phyloP scores from a whole-genome alignment of 73 alveolate species.

The Breviolum minutum region DNA sequence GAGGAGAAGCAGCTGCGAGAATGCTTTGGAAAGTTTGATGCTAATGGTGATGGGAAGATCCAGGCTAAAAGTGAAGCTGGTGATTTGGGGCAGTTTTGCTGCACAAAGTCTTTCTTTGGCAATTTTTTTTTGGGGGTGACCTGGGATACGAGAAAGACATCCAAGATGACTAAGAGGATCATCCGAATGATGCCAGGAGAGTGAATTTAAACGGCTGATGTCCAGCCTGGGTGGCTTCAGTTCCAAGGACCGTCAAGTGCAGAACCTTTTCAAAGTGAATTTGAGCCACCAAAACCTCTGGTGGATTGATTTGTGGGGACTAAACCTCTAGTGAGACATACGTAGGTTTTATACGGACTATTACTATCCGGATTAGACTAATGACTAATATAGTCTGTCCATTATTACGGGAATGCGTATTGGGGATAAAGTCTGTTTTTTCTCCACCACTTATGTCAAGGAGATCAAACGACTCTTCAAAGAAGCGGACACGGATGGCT shows the following conservation, averaged over 20 bases:
- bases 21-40: conserved; percentile 77
- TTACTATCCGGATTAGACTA: too few species aligned
- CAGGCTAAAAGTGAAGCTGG: conserved; percentile 8
- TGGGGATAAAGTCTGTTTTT: neutral
- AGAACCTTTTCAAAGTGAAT: neutral
- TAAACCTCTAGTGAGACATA: too few species aligned
- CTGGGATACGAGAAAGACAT: neutral
- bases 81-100: neutral
- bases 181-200: too few species aligned
- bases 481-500: conserved; percentile 90
- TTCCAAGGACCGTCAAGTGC: conserved; percentile 44
- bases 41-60: conserved; percentile 80
- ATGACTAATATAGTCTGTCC: too few species aligned
- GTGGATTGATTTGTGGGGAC: too few species aligned
- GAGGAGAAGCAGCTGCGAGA: conserved; percentile 86
- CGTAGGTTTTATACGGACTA: too few species aligned
- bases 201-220: conserved; percentile 66
- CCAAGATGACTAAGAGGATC: neutral
- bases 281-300: too few species aligned
- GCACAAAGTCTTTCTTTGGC: too few species aligned
- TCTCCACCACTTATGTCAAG: neutral
- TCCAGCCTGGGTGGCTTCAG: conserved; percentile 87
- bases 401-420: too few species aligned
- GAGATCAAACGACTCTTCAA: conserved; percentile 91
- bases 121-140: neutral